A percentile compares a stretch with the other conserved stretches of the same genome.
These are phyloP conservation scores for Xylaria multiplex DNA, from an alignment of 2,329 filamentous ascomycete species.

Conservation along the genomic window DNA sequence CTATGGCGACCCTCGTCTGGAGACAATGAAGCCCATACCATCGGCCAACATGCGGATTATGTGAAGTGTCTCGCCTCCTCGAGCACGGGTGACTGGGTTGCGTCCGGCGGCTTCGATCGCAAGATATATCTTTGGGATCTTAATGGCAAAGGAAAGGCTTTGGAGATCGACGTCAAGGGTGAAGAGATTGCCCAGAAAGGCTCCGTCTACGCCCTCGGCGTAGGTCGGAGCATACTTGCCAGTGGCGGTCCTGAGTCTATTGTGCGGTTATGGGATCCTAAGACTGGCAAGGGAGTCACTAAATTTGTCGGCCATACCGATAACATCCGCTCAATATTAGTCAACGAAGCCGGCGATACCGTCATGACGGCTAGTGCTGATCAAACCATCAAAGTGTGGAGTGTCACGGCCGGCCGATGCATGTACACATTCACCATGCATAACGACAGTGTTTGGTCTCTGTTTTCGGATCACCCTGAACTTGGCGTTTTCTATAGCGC, in stretches of 20 bases:
- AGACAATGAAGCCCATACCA: constrained; percentile 75
- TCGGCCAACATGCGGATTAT: constrained; percentile 95
- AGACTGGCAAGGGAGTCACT: constrained; percentile 87
- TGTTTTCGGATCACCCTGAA: constrained; percentile 87
- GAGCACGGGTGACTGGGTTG: constrained; percentile 79
- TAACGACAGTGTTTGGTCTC: constrained; percentile 96
- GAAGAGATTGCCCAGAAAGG: constrained; percentile 90
- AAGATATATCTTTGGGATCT: constrained; percentile 95
- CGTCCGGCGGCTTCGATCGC: constrained; percentile 91
- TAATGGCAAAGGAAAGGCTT: constrained; percentile 82
- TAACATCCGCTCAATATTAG: constrained; percentile 89
- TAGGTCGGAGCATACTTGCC: constrained; percentile 82
- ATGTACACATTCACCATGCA: constrained; percentile 99
- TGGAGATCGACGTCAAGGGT: constrained; percentile 86
- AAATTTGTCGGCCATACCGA: constrained; percentile 98
- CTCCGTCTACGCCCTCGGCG: constrained; percentile 90
- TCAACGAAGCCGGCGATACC: constrained; percentile 88
- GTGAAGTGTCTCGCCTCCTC: constrained; percentile 93
- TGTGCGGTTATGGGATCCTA: constrained; percentile 90
- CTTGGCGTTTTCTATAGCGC: constrained; percentile 93
- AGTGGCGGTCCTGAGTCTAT: constrained; percentile 95
- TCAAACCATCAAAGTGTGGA: constrained; percentile 98
- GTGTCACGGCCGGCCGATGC: constrained; percentile 90
- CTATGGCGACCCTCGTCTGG: constrained; percentile 83
- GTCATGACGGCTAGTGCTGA: constrained; percentile 96